Base-by-base conservation (phyloP, 1,284 basidiomycete genomes). In the Taiwanofungus camphoratus region DNA sequence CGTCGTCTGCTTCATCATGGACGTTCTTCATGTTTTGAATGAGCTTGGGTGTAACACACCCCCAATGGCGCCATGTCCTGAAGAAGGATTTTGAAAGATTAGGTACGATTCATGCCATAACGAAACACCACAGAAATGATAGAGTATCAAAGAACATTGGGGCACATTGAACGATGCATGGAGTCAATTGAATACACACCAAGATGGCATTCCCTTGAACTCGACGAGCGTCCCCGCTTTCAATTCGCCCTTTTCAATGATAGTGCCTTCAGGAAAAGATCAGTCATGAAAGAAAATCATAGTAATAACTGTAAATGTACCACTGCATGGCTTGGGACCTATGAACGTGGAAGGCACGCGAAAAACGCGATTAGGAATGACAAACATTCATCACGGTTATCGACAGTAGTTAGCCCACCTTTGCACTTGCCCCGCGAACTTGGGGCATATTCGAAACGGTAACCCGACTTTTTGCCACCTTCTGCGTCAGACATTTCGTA, bases 51-150 rank as follows among this genome's bases (percentile, higher is more conserved):
- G 89, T 90, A 5, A 77, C 73, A 53, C 92, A 94, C 44, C 86
- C 84, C 83, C 84, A 91, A 58, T 92, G 89, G 51, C 86, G 77
- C 82, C 83, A 90, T 35, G 68, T 59, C 53, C 87, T 89, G 35
- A 37, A 42, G 20, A 39, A 24, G 12, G 15, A 22, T 21, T 3
- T 4, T 13, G 32, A 12, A 37, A 35, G 12, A 36, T 20, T 23
- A 24, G 18, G 33, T 42, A 44, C 24, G 46, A 56, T 48, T n/a
- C n/a, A n/a, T n/a, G n/a, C n/a, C n/a, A n/a, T n/a, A n/a, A n/a
- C n/a, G n/a, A n/a, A n/a, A n/a, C n/a, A n/a, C n/a, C n/a, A n/a
- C n/a, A n/a, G n/a, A n/a, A n/a, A n/a, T n/a, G n/a, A n/a, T n/a
- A n/a, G n/a, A n/a, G n/a, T n/a, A n/a, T n/a, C n/a, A n/a, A n/a